Evolutionary conservation across 2,329 filamentous ascomycete species (phyloP), one percentile per base, ranked within the genome.

Genomic region (Cryphonectria parasitica): DNA sequence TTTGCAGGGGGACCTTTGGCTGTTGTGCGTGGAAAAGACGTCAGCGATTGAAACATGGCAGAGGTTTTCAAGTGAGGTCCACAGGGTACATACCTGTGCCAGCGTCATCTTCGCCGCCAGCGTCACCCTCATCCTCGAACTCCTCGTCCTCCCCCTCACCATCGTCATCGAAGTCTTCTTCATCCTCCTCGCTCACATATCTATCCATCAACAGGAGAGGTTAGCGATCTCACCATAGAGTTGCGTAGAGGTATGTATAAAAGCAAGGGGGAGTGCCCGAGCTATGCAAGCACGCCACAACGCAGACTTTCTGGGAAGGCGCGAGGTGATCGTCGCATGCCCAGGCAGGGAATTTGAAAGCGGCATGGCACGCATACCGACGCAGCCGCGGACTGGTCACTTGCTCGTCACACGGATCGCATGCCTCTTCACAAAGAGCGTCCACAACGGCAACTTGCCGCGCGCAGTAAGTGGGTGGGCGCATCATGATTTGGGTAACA

Each of bases 1-100:
- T 87, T 87, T 69, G 82, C 82, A 52, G 85, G 85, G 64, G 83
- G 84, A 67, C 81, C 80, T 71, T 80, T 77, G 67, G 78, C 79
- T 83, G 73, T 13, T 45, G 28, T 52, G 39, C 15, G 36, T 11
- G 36, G 36, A 11, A 11, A 19, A 39, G 4, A 43, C 34, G 41
- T 68, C 19, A 69, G 69, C 31, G 49, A 31, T 31, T 13, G 61
- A 36, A n/a, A 17, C 3, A 25, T 17, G 41, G 19, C n/a, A n/a
- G 25, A 45, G 6, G 60, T 13, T 19, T 17, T 49, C 11, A 34
- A 36, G 8, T 31, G 15, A 15, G 4, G 28, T 2, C 11, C 54
- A 19, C 41, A 52, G n/a, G 52, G 64, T 25, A 67, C 79, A 75
- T 78, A 81, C 82, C 82, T 72, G 79, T 73, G 54, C 74, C 80